Base-by-base conservation (phyloP, 139 green algal species). In the Chloropicon primus region DNA sequence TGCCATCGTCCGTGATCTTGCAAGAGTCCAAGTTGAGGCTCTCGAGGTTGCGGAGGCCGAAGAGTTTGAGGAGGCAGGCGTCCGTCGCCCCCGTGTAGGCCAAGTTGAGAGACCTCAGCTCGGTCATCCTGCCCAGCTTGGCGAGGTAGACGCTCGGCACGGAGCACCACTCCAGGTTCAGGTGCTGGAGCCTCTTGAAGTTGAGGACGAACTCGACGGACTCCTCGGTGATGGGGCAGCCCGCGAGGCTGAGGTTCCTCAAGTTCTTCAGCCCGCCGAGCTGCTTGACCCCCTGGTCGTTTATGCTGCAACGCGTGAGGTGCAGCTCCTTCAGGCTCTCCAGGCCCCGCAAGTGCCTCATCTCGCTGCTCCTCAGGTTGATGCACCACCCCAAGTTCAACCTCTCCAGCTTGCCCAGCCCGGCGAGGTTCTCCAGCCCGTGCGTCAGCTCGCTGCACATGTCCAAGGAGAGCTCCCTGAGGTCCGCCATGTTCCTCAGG, bases 21-120 rank as follows among this genome's bases (percentile, higher is more conserved):
- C 71, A 79, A 24, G 77, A 80, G 77, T 80, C 77, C 22, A 80
- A 24, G 72, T 62, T 80, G 24, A 80, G 73, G 10, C 28, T 72
- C 72, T 80, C 62, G 53, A 80, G 28, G 72, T 79, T 53, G 10
- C 2, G 5, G 2, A 80, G 77, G 2, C 22, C 77, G 78, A 72
- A 25, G 23, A 82, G 75, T 26, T 81, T 24, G 21, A 27, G 23
- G 28, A 83, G 24, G n/a, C 76, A 76, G 27, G 54, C 75, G 54
- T 79, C 71, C 2, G 79, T 81, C 2, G 76, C 2, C 1, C 28
- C 24, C 28, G 71, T 76, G 76, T 80, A 80, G 22, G 22, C 76
- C 25, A 75, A 25, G 54, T 80, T 80, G 24, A 80, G 76, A 22
- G 25, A 26, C n/a, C 10, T 2, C 2, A 78, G 23, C 10, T 78